Conservation (phyloP, 257 asterid genomes). For the Solanum okadae region DNA sequence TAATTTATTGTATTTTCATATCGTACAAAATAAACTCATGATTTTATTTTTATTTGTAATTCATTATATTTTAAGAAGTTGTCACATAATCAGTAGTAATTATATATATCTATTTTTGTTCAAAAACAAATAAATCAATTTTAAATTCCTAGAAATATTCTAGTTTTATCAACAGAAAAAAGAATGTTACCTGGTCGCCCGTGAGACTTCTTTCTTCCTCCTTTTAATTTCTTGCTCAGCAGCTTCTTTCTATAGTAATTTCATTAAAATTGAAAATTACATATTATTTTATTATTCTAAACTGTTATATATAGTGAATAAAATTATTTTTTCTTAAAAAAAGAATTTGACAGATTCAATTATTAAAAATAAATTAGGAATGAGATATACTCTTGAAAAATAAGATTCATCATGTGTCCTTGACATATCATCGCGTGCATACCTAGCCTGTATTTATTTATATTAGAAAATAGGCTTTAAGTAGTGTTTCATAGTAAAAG, state of each 20-base stretch:
- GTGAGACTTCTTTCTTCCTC: not conserved
- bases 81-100: not conserved
- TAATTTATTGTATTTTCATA: not conserved
- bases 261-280: not conserved
- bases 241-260: not conserved
- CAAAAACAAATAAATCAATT: not conserved
- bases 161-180: not conserved
- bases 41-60: not conserved
- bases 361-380: not conserved
- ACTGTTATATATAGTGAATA: too few relatives aligned
- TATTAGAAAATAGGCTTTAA: not conserved
- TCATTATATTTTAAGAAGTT: not conserved
- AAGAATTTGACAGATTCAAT: not conserved
- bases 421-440: not conserved
- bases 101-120: too few relatives aligned
- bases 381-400: not conserved
- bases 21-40: not conserved
- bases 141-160: not conserved
- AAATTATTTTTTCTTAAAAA: not conserved
- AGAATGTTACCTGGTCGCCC: not conserved
- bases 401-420: not conserved
- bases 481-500: not conserved
- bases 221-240: not conserved
- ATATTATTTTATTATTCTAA: not conserved
- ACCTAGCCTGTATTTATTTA: not conserved